These are phyloP conservation scores for Cladophialophora chaetospira DNA, from an alignment of 2,329 filamentous ascomycete genomes.

Conservation along the genomic window DNA sequence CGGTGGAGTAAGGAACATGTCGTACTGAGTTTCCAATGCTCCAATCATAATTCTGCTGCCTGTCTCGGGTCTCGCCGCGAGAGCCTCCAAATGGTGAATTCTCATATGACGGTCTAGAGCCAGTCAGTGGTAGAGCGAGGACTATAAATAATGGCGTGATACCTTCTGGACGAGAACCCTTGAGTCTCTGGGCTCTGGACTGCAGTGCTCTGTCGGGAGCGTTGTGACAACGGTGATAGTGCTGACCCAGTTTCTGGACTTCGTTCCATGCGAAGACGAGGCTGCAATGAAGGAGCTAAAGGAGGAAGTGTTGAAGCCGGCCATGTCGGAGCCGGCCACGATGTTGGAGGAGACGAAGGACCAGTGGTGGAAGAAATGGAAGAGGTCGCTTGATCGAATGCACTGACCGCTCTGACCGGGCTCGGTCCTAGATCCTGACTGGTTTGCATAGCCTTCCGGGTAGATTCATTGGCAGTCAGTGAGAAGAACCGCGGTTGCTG, in stretches of 20 bases:
- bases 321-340: not conserved
- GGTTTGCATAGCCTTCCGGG: conserved; percentile 14
- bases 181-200: conserved; percentile 1
- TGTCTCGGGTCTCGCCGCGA: not conserved
- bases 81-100: not conserved
- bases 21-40: not conserved
- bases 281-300: not conserved
- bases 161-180: not conserved
- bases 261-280: not conserved
- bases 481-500: conserved; percentile 6
- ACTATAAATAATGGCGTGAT: not conserved
- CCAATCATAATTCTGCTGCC: conserved; percentile 22
- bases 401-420: conserved; percentile 6
- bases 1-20: not conserved
- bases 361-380: not conserved
- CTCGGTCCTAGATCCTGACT: not conserved
- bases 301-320: not conserved
- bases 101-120: conserved; percentile 5
- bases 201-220: not conserved
- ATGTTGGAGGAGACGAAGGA: not conserved
- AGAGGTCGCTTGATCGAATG: not conserved
- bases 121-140: not conserved
- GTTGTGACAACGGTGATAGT: conserved; percentile 5
- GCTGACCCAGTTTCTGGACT: not conserved
- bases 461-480: conserved; percentile 11